These are phyloP conservation scores for Babesia gibsoni DNA, from an alignment of 169 alveolate species.

Conservation along the genomic window DNA sequence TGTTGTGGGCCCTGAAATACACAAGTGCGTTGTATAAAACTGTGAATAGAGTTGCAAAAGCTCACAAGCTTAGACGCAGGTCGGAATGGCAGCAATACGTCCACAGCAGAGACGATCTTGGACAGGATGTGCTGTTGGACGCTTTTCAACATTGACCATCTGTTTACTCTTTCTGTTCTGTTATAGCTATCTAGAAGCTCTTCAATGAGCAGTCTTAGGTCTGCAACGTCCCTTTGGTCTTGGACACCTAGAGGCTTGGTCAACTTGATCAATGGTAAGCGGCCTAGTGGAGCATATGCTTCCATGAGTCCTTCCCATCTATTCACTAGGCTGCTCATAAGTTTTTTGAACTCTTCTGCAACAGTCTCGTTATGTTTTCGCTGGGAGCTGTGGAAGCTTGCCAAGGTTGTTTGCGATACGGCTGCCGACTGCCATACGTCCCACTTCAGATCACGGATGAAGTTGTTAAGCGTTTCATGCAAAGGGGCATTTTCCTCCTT, in stretches of 20 bases:
- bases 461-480: background rate
- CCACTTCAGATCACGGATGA: background rate
- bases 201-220: slow-evolving; percentile 1
- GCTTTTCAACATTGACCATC: background rate
- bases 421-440: slow-evolving; percentile 1
- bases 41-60: background rate
- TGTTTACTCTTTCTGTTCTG: background rate
- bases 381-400: background rate
- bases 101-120: background rate
- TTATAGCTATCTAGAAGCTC: slow-evolving; percentile 5
- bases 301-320: background rate
- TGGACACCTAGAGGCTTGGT: slow-evolving; percentile 31
- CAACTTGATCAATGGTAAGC: background rate
- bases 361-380: background rate
- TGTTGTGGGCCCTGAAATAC: background rate
- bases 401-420: background rate
- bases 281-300: background rate
- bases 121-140: background rate
- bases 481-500: background rate
- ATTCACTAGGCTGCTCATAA: background rate
- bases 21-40: background rate
- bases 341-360: background rate
- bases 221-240: background rate
- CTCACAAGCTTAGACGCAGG: background rate
- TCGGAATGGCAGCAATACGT: background rate